A percentile compares a stretch with the other conserved stretches of the same genome.
Conservation (phyloP, 805 yeast species). For the Hanseniaspora meyeri region DNA sequence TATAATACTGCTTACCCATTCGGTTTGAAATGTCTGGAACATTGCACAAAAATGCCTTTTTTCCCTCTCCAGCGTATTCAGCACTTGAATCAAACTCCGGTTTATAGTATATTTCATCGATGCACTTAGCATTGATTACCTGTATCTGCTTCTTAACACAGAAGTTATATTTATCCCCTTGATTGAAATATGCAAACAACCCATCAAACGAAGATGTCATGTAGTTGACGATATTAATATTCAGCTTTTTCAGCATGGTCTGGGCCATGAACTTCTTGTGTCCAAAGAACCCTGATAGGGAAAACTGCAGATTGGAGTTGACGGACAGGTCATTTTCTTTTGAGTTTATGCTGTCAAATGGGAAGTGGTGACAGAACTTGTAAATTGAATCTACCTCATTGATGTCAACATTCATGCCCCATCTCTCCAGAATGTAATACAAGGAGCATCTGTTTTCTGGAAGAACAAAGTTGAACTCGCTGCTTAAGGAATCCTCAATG, state of each 20-base stretch:
- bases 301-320: neutral
- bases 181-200: neutral
- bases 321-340: neutral
- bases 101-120: neutral
- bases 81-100: neutral
- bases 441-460: conserved; percentile 2
- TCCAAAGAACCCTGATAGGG: conserved; percentile 3
- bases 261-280: conserved; percentile 3
- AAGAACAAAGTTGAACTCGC: neutral
- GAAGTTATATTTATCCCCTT: conserved; percentile 1
- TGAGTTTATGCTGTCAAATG: neutral
- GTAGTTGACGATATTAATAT: neutral
- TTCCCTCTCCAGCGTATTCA: neutral
- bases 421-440: conserved; percentile 4
- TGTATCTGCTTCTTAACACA: neutral
- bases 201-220: neutral
- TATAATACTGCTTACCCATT: neutral
- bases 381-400: neutral
- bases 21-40: neutral
- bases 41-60: neutral
- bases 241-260: neutral
- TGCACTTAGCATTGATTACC: neutral
- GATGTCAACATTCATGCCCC: conserved; percentile 1
- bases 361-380: conserved; percentile 5
- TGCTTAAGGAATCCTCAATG: neutral